phyloP scores from a whole-genome alignment of 2,329 filamentous ascomycete species.

The Ceratocystis ficicola region DNA sequence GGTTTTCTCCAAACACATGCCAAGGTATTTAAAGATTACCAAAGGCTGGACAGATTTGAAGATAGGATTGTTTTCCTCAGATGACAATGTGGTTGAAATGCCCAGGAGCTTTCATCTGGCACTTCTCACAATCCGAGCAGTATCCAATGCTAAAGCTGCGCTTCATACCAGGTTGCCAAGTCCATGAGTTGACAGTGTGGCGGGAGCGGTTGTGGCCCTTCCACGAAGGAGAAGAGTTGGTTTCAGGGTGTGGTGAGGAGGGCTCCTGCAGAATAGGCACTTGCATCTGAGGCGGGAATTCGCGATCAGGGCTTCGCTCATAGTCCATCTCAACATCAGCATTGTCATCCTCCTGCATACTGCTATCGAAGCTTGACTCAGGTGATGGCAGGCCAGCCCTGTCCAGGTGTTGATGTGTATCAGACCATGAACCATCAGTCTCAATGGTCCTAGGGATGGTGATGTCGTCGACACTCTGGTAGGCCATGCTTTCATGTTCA shows the following conservation, averaged over 20 bases:
- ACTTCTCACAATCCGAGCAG: conserved; percentile 66
- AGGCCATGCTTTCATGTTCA: neutral
- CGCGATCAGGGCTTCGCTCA: conserved; percentile 20
- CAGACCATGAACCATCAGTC: conserved; percentile 38
- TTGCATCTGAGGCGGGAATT: conserved; percentile 18
- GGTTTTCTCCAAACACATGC: neutral
- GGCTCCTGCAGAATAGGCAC: conserved; percentile 27
- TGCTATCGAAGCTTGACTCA: conserved; percentile 29
- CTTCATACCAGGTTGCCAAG: conserved; percentile 51
- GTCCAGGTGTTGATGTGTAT: conserved; percentile 39
- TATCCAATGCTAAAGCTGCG: conserved; percentile 68
- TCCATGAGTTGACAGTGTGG: conserved; percentile 50
- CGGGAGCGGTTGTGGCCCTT: conserved; percentile 47
- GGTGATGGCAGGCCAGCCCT: conserved; percentile 27
- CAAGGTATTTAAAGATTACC: too few relatives aligned
- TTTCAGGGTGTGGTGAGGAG: conserved; percentile 28
- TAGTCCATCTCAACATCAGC: conserved; percentile 24
- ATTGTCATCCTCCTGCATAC: conserved; percentile 26
- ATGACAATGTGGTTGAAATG: conserved; percentile 72
- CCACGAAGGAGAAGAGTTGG: conserved; percentile 34
- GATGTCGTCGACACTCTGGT: conserved; percentile 27
- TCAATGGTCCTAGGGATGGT: conserved; percentile 40
- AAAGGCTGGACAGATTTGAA: too few relatives aligned
- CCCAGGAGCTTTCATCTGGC: conserved; percentile 58
- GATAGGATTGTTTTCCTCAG: conserved; percentile 31